phyloP scores from a whole-genome alignment of 352 stramenopile genomes.

The Phytopythium sindhum region DNA sequence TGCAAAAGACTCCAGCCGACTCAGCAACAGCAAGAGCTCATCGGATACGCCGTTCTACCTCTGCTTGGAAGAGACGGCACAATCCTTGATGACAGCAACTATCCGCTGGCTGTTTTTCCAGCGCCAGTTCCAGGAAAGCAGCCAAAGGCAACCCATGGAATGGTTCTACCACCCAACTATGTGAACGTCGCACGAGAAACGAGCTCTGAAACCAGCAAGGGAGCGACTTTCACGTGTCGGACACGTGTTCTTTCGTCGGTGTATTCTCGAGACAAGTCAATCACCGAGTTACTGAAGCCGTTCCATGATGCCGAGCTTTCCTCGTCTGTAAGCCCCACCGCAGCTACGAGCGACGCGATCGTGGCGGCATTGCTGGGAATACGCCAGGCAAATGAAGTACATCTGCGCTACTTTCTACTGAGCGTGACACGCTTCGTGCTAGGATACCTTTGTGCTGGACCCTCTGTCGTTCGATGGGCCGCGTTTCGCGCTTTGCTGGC shows the following conservation, averaged over 20 bases:
- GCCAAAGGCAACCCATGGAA: constrained; percentile 14
- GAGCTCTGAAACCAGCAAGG: constrained; percentile 32
- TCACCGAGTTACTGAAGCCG: constrained; percentile 42
- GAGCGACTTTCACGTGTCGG: constrained; percentile 30
- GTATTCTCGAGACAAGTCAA: constrained; percentile 46
- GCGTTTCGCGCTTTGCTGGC: constrained; percentile 52
- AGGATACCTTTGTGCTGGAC: constrained; percentile 44
- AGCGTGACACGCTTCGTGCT: constrained; percentile 44
- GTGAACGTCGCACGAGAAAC: constrained; percentile 24
- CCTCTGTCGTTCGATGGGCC: constrained; percentile 36
- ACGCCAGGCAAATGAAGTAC: constrained; percentile 22
- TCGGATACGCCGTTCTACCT: constrained; percentile 51
- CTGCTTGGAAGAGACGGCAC: constrained; percentile 47
- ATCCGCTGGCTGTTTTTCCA: constrained; percentile 33
- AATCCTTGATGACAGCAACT: constrained; percentile 44
- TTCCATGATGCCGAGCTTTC: constrained; percentile 27
- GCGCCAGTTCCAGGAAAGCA: constrained; percentile 16
- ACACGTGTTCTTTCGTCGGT: constrained; percentile 49
- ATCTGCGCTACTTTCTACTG: constrained; percentile 56
- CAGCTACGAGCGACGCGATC: constrained; percentile 15
- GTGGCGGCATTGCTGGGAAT: constrained; percentile 31
- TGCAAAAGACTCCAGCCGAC: constrained; percentile 69
- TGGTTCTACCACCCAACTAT: constrained; percentile 42
- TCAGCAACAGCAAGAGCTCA: constrained; percentile 62
- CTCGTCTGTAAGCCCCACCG: neutral